Percentiles rank a stretch among this genome's conserved stretches.
Evolutionary conservation across 2,329 filamentous ascomycete species (phyloP).

Genomic region (Tolypocladium paradoxum): DNA sequence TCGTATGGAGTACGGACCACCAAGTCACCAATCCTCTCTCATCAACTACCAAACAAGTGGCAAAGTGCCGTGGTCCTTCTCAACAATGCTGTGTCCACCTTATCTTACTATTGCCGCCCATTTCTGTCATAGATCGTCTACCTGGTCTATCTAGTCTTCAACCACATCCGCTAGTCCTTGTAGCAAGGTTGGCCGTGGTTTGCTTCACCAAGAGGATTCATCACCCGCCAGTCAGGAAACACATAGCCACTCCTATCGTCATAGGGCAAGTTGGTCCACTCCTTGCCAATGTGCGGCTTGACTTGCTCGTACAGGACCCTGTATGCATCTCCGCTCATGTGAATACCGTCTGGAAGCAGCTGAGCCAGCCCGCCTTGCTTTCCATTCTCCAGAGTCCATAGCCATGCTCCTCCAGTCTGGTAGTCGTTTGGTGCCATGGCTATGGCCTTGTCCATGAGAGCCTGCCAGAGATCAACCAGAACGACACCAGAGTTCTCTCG

Average conservation of each 20-base stretch:
- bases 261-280: slow-evolving; percentile 25
- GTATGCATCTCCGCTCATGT: slow-evolving; percentile 45
- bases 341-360: slow-evolving; percentile 47
- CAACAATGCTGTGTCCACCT: not conserved
- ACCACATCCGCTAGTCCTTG: not conserved
- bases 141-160: not conserved
- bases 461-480: slow-evolving; percentile 70
- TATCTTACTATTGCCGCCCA: not conserved
- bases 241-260: slow-evolving; percentile 29
- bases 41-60: not conserved
- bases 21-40: too few species aligned
- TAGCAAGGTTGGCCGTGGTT: too few species aligned
- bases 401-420: slow-evolving; percentile 32
- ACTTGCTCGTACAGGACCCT: slow-evolving; percentile 39
- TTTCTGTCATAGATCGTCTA: not conserved
- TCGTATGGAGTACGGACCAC: not conserved
- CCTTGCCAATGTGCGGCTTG: slow-evolving; percentile 34
- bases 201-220: too few species aligned
- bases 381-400: slow-evolving; percentile 40
- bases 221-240: slow-evolving; percentile 37
- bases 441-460: slow-evolving; percentile 61
- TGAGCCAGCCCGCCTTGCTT: slow-evolving; percentile 38
- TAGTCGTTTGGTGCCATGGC: slow-evolving; percentile 47
- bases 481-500: slow-evolving; percentile 54
- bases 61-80: not conserved